Percentiles rank a stretch among this genome's conserved stretches.
These are phyloP conservation scores for Pythium brachiatum DNA, from an alignment of 352 stramenopile species.

Conservation along the genomic window DNA sequence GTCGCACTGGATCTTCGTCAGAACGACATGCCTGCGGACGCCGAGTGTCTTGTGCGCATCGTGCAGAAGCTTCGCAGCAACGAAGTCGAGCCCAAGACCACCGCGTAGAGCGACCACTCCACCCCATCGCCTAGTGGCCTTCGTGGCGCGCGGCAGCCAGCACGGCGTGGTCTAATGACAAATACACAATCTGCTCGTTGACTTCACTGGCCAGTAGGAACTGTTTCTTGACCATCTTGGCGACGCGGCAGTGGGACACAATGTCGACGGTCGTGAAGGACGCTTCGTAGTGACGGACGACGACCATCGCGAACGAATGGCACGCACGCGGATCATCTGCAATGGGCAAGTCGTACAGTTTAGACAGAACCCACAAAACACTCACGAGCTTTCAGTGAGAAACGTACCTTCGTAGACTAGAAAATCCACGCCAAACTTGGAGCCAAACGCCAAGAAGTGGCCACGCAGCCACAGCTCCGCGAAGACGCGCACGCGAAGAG, in stretches of 20 bases:
- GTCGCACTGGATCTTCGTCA: conserved; percentile 74
- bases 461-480: conserved; percentile 60
- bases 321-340: conserved; percentile 36
- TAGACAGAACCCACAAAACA: too few species aligned
- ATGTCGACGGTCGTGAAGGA: conserved; percentile 48
- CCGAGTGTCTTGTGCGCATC: conserved; percentile 58
- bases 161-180: conserved; percentile 58
- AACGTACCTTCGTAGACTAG: conserved; percentile 66
- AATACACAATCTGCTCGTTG: conserved; percentile 40
- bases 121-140: conserved; percentile 2
- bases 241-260: conserved; percentile 60
- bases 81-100: conserved; percentile 54
- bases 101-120: not conserved
- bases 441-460: conserved; percentile 67
- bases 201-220: conserved; percentile 48
- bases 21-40: conserved; percentile 69
- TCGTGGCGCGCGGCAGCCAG: conserved; percentile 42
- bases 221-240: conserved; percentile 76
- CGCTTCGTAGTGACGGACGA: conserved; percentile 47
- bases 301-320: conserved; percentile 51
- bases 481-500: conserved; percentile 50
- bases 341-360: too few species aligned
- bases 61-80: conserved; percentile 74
- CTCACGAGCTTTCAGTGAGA: too few species aligned
- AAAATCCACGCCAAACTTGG: conserved; percentile 83